Evolutionary conservation across 2,329 filamentous ascomycete species (phyloP).

Genomic region (Clonostachys rhizophaga): DNA sequence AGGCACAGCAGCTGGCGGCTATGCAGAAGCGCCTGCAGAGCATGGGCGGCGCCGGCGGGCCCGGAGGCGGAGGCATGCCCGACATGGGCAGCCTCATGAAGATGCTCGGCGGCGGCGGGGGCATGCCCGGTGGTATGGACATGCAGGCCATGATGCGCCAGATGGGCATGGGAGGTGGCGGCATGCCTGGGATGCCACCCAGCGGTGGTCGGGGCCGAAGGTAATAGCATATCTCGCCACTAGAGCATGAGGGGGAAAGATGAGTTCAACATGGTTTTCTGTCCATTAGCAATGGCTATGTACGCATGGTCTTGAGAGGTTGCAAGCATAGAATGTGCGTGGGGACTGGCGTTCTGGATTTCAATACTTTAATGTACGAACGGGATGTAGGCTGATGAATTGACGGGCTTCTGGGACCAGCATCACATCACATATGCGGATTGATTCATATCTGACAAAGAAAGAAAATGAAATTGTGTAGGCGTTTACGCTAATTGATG

Average conservation of each 20-base stretch:
- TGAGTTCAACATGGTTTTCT: neutral
- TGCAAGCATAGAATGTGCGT: neutral
- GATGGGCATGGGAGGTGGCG: constrained; percentile 55
- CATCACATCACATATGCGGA: no score
- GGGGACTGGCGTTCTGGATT: neutral
- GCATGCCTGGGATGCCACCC: constrained; percentile 21
- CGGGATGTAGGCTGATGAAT: neutral
- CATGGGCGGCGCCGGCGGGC: constrained; percentile 66
- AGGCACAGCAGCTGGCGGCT: constrained; percentile 87
- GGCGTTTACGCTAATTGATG: no score
- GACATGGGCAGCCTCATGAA: constrained; percentile 87
- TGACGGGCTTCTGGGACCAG: no score
- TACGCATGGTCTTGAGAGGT: neutral
- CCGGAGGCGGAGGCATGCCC: constrained; percentile 57
- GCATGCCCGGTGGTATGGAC: constrained; percentile 68
- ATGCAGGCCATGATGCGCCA: constrained; percentile 79
- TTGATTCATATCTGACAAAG: no score
- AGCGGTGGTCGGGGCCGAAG: constrained; percentile 21
- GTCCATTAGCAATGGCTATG: neutral
- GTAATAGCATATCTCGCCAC: constrained; percentile 3
- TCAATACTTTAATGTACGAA: neutral
- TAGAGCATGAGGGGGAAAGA: neutral
- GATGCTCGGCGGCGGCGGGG: constrained; percentile 73
- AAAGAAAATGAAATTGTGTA: no score
- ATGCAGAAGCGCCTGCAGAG: constrained; percentile 95